These are phyloP conservation scores for Acanthamoeba quina DNA, from an alignment of 208 protist species.

Conservation along the genomic window DNA sequence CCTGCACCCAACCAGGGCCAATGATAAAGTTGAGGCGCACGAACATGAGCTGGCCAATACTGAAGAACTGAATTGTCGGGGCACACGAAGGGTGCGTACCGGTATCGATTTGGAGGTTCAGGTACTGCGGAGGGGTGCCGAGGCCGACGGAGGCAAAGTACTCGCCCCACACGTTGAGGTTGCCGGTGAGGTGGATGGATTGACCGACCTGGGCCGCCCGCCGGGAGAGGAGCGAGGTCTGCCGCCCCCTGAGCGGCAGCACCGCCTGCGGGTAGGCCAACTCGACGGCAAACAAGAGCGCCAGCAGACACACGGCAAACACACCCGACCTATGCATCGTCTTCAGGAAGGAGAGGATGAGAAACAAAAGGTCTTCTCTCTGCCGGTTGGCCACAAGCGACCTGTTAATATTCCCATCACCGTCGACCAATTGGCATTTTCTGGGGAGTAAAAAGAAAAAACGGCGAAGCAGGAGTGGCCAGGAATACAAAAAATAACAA, in stretches of 20 bases:
- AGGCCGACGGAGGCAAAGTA: slow-evolving; percentile 42
- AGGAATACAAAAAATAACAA: no score
- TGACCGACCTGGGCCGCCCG: background rate
- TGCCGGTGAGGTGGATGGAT: slow-evolving; percentile 37
- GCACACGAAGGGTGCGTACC: background rate
- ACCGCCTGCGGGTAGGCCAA: slow-evolving; percentile 4
- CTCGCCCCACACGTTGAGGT: slow-evolving; percentile 33
- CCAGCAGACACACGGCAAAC: background rate
- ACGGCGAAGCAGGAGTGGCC: no score
- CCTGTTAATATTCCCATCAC: no score
- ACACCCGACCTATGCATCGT: background rate
- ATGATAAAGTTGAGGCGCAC: background rate
- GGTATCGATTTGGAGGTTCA: slow-evolving; percentile 40
- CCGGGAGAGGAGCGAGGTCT: background rate
- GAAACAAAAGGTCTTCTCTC: no score
- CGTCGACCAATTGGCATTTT: no score
- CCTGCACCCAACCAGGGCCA: background rate
- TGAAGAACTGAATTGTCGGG: background rate
- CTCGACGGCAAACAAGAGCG: background rate
- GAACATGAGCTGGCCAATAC: background rate
- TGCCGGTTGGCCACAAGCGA: no score
- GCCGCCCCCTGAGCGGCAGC: background rate
- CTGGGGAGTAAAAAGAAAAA: no score
- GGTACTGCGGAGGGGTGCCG: slow-evolving; percentile 17
- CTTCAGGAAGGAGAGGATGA: no score